Evolutionary conservation across 169 alveolate genomes (phyloP), one percentile per base, ranked within the genome.

Genomic region (Plasmodium billcollinsi): DNA sequence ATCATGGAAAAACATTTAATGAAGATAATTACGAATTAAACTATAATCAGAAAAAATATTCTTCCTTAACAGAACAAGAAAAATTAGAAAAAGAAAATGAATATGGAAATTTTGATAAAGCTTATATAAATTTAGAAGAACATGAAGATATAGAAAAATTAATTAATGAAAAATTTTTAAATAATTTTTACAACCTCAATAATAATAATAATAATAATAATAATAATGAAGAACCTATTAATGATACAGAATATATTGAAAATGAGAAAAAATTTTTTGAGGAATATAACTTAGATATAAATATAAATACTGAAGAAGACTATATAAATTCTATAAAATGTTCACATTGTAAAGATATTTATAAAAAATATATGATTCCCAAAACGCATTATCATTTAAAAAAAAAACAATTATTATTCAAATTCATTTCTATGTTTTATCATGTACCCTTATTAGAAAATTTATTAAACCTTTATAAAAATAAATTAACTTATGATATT

Each of bases 401-500:
- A 45, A 67, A 39, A 71, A 83, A 83, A 83, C 70, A 54, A 56
- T 20, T 69, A 7, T 15, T 83, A 4, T 67, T 56, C 50, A 67
- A 43, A 69, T 70, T 83, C 54, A 20, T 83, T 1, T 70, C 86
- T 1, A 83, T 18, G 33, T 83, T 83, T 50, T 83, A 69, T 20
- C 85, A 83, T 29, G 74, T 71, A n/a, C 91, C 91, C 1, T 61
- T 83, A 26, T 33, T 83, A 39, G 59, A 20, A 39, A 85, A 83
- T 83, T 2, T 83, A 18, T 18, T 83, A 58, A 71, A 83, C 12
- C 0, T 70, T 39, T 83, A 54, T 43, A 63, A 83, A 49, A 62
- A 69, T n/a, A 58, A 83, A 56, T 15, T 83, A 56, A 56, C 74
- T 1, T 83, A 83, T 62, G 91, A 83, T 63, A 83, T 83, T 21